Evolutionary conservation across 306 rosid species (phyloP).

Genomic region (Vicia villosa): DNA sequence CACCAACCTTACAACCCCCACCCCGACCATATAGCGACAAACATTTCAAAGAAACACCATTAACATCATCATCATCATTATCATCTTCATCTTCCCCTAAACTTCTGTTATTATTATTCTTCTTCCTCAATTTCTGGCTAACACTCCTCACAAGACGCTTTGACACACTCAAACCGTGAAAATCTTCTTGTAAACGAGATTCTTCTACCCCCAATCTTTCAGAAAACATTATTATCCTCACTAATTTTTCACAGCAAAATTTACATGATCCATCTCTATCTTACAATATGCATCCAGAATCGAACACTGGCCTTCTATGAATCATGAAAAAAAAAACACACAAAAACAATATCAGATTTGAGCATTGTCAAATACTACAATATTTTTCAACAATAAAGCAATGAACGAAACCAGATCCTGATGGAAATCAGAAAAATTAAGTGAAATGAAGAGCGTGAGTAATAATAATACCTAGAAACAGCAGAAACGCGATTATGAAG

Average conservation of each 20-base stretch:
- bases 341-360: conserved; percentile 30
- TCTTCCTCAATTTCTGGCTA: conserved; percentile 86
- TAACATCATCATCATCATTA: conserved; percentile 43
- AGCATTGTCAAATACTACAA: not conserved
- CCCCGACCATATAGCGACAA: conserved; percentile 77
- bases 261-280: conserved; percentile 44
- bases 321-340: conserved; percentile 37
- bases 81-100: conserved; percentile 63
- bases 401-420: conserved; percentile 41
- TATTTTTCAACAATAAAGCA: not conserved
- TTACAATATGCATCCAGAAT: conserved; percentile 25
- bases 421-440: not conserved
- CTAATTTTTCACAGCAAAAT: conserved; percentile 40
- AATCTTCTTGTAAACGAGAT: conserved; percentile 62
- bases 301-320: conserved; percentile 34
- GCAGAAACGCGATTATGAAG: not conserved
- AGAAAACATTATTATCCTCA: conserved; percentile 57
- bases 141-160: conserved; percentile 87
- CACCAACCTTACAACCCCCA: conserved; percentile 99
- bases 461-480: not conserved
- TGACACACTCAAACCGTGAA: conserved; percentile 75
- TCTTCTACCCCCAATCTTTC: conserved; percentile 59
- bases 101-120: conserved; percentile 53
- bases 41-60: conserved; percentile 79
- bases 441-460: conserved; percentile 2